Evolutionary conservation across 257 asterid species (phyloP), one percentile per base, ranked within the genome.

Genomic region (Nicotiana sylvestris): DNA sequence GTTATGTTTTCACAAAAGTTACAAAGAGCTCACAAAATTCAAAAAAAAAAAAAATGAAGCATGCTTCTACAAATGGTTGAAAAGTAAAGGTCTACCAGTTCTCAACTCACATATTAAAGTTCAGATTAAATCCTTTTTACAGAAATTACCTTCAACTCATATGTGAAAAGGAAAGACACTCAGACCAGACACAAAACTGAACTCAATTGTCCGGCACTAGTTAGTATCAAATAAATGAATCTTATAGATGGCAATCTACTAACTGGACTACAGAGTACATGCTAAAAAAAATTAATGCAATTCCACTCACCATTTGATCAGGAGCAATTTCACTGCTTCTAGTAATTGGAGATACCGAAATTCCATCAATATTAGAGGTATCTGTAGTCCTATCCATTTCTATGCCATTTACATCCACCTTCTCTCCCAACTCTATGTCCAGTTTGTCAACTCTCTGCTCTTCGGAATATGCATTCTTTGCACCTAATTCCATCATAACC

Each of bases 231-330:
- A 27, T 65, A 65, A 65, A 8, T 65, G 39, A 29, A 65, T 27
- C 70, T 65, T 29, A 65, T 29, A 65, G 70, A 65, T 29, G 70
- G 10, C n/a, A 29, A 65, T 65, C 37, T 27, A 15, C n/a, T 12
- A 65, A 65, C 15, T 25, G 30, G 17, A 78, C 37, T 18, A n/a
- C 72, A 60, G 8, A 65, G 8, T 65, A 29, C 51, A 61, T 39
- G 6, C 74, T 56, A 53, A 29, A 29, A 21, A 80, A 30, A 53
- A 53, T 84, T 53, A 58, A 64, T 69, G 68, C 35, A 15, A 78
- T 46, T 84, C 51, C 55, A 61, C 90, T 56, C 61, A 89, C 97
- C 90, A 58, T 85, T 81, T 87, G 77, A 57, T 66, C 80, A 62
- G 77, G 86, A 80, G 79, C 85, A 74, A 82, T 84, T 33, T 86